phyloP scores from a whole-genome alignment of 2,329 filamentous ascomycete species.

The Aspergillus calidoustus region DNA sequence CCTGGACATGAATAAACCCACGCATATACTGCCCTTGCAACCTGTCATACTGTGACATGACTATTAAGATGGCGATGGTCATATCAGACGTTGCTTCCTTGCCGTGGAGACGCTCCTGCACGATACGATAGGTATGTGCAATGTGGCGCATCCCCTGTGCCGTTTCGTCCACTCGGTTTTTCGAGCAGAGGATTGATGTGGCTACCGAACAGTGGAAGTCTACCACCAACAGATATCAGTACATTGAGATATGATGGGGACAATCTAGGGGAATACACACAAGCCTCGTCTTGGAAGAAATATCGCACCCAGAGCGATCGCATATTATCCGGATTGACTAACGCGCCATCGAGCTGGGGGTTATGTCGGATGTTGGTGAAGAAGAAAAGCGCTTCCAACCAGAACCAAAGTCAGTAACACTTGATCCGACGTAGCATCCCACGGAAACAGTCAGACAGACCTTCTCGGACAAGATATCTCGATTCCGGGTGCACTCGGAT shows the following conservation, averaged over 20 bases:
- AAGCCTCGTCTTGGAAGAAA: slow-evolving; percentile 12
- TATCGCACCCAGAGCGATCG: slow-evolving; percentile 3
- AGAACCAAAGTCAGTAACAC: neutral
- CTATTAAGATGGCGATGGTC: slow-evolving; percentile 8
- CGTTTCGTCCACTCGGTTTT: neutral
- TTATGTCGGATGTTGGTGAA: slow-evolving; percentile 2
- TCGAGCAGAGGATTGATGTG: slow-evolving; percentile 6
- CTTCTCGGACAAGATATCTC: slow-evolving; percentile 6
- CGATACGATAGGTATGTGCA: slow-evolving; percentile 8
- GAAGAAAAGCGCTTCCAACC: slow-evolving; percentile 1
- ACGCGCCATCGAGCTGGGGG: slow-evolving; percentile 4
- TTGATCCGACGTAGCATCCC: neutral
- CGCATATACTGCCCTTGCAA: slow-evolving; percentile 6
- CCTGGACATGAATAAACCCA: slow-evolving; percentile 7
- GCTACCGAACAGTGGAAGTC: slow-evolving; percentile 12
- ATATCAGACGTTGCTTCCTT: slow-evolving; percentile 10
- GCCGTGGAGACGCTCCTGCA: slow-evolving; percentile 1
- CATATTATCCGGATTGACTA: slow-evolving; percentile 2
- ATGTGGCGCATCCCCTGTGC: slow-evolving; percentile 7
- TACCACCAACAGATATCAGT: neutral
- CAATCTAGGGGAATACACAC: neutral
- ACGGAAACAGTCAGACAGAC: neutral
- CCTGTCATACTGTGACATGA: slow-evolving; percentile 11
- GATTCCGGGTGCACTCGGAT: slow-evolving; percentile 2
- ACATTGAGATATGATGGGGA: neutral